Evolutionary conservation across 805 yeast genomes (phyloP), one percentile per base, ranked within the genome.

Genomic region (Saturnispora galanensis): DNA sequence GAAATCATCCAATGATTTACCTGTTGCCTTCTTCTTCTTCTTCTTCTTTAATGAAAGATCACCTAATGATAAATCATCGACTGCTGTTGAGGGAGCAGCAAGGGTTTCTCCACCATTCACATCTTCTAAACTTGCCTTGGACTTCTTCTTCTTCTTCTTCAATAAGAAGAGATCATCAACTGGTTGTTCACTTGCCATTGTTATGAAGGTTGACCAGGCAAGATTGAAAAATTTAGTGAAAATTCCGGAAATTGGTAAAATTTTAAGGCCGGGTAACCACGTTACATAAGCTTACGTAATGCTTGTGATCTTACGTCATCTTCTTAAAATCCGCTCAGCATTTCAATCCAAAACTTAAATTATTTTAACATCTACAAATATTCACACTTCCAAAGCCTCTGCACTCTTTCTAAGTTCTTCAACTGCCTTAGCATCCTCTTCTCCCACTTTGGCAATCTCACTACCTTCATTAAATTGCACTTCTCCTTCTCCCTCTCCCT

Each of bases 21-120:
- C 15, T 76, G 79, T 80, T 71, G 76, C 76, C 81, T 86, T 86
- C 77, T 88, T 87, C 77, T 88, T 88, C 71, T 83, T 83, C 65
- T 81, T 81, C 48, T 59, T 50, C 73, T 84, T 84, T 64, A 82
- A 71, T 56, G 78, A 79, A 58, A 82, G 65, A 36, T 84, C 90
- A 18, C 80, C 80, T 45, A 83, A 71, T 51, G 80, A 76, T 33
- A 76, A 53, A 41, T 64, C 69, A 36, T 67, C 74, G n/a, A 18
- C 17, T 26, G 56, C 63, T 8, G 61, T 52, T 66, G 73, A 5
- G 3, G 17, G 21, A 31, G 29, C 41, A n/a, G 56, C 58, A 16
- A 51, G 54, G 31, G 59, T 66, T 62, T 71, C 71, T 57, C 71
- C n/a, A 56, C 52, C 51, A 29, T 63, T 63, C 2, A 50, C 39